Conservation (phyloP, 768 basidiomycete genomes). For the Suillus discolor region DNA sequence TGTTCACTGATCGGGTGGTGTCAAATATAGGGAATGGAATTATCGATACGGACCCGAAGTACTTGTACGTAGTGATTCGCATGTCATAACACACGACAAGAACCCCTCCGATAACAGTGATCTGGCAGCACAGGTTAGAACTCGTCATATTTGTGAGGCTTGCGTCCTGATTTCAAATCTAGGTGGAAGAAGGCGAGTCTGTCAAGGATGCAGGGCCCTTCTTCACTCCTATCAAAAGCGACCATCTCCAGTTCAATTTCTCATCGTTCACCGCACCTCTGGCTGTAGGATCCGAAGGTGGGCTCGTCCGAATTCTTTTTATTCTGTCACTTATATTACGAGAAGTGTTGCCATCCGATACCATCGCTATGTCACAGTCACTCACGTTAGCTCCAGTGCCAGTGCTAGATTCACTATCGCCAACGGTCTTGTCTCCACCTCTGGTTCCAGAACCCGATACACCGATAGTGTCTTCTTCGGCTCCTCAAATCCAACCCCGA, state of each 20-base stretch:
- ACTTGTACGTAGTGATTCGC: background rate
- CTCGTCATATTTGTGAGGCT: background rate
- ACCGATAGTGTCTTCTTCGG: background rate
- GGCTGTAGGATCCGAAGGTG: background rate
- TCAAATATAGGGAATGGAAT: constrained; percentile 1
- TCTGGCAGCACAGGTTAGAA: background rate
- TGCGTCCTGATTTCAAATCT: background rate
- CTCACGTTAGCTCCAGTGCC: background rate
- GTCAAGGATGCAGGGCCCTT: background rate
- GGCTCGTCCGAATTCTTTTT: background rate
- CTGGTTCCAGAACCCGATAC: background rate
- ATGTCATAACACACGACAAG: background rate
- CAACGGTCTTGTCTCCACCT: background rate
- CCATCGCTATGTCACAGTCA: background rate
- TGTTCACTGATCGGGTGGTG: background rate
- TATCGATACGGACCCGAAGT: background rate
- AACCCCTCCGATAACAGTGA: background rate
- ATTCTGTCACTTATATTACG: background rate
- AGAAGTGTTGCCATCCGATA: background rate
- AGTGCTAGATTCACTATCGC: no score
- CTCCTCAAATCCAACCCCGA: background rate
- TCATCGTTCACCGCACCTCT: no score
- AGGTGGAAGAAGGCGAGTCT: background rate
- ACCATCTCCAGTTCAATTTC: background rate
- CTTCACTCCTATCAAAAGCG: background rate